Evolutionary conservation across 2,329 filamentous ascomycete species (phyloP), one percentile per base, ranked within the genome.

Genomic region (Arthrocladium fulminans): DNA sequence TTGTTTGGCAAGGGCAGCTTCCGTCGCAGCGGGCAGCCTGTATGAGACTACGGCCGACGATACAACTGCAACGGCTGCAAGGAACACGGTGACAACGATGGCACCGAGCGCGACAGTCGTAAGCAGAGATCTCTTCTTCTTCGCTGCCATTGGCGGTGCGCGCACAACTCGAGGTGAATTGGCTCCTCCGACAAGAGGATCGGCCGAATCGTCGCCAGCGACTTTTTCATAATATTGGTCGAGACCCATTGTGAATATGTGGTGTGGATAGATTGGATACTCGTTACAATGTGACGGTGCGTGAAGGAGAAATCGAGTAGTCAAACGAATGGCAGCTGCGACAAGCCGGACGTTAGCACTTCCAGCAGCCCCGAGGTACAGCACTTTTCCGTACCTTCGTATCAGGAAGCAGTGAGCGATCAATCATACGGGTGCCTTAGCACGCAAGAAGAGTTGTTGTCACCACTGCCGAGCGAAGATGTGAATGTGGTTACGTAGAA

Each of bases 171-270:
- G 17, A 12, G 19, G n/a, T 13, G 41, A 25, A 3, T 27, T 4
- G 5, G n/a, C 50, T 25, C 23, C 44, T n/a, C 44, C 45, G 8
- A 48, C 37, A 8, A 48, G 45, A 5, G 37, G 38, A 13, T 45
- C 40, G 32, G 22, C 30, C 3, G 42, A 41, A n/a, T 48, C 37
- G 40, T 49, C 41, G 39, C 45, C 45, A 3, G 49, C 47, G n/a
- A 51, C 49, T 13, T 48, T 45, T 30, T 49, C 46, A 27, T 51
- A 51, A 32, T 51, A 48, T 12, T 45, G 41, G 24, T 48, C 45
- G 45, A 3, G n/a, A 15, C 15, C n/a, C 45, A 48, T 48, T 32
- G 8, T 32, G 35, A 42, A 8, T 13, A 10, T 15, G 19, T n/a
- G 12, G 15, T 23, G 15, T 35, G 10, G 9, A n/a, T 13, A 25